These are phyloP conservation scores for Fusarium sp. DNA, from an alignment of 2,329 filamentous ascomycete species.

Conservation along the genomic window DNA sequence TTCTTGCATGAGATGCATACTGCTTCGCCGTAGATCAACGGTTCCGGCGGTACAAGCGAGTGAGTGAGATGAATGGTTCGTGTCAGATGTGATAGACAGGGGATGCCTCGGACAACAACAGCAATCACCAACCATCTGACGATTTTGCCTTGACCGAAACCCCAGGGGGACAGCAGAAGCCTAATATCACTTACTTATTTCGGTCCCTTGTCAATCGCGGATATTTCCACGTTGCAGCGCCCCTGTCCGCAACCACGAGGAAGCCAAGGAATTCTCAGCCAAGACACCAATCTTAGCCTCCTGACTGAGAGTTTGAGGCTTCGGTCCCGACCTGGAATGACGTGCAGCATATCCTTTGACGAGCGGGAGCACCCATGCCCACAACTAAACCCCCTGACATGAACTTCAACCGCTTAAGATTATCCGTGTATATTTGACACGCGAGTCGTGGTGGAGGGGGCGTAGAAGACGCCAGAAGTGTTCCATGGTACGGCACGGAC, in stretches of 20 bases:
- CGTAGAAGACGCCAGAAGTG: conserved; percentile 22
- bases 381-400: conserved; percentile 31
- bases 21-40: conserved; percentile 28
- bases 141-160: conserved; percentile 28
- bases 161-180: background rate
- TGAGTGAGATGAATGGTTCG: conserved; percentile 44
- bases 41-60: conserved; percentile 39
- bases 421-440: conserved; percentile 13
- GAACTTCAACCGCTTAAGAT: conserved; percentile 21
- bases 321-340: conserved; percentile 47
- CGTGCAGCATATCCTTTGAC: conserved; percentile 40
- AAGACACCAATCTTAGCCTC: conserved; percentile 17
- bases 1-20: conserved; percentile 23
- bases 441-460: conserved; percentile 21
- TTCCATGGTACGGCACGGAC: conserved; percentile 14
- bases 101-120: conserved; percentile 13
- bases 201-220: conserved; percentile 6
- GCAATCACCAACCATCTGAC: conserved; percentile 35
- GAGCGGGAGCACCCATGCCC: conserved; percentile 45
- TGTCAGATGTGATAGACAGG: conserved; percentile 40
- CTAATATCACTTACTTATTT: background rate
- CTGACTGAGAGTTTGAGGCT: conserved; percentile 35
- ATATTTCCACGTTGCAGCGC: conserved; percentile 18
- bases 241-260: conserved; percentile 1
- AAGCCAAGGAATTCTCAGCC: conserved; percentile 14